Base-by-base conservation (phyloP, 164 flowering plant genomes). In the Macadamia tetraphylla region DNA sequence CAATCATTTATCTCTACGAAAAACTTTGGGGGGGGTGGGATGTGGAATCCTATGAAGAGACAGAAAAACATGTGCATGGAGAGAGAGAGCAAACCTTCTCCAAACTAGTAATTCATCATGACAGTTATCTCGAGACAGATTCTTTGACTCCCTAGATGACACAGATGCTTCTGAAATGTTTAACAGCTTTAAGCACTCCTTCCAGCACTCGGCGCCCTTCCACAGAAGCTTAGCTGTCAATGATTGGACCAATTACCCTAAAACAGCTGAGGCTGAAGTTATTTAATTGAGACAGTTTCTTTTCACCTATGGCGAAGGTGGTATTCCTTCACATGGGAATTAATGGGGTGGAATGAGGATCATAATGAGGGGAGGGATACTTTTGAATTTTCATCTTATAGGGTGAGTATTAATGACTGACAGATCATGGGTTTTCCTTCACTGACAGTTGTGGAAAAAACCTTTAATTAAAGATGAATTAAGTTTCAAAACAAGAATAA, bases 181-280 rank as follows among this genome's bases (percentile, higher is more conserved):
- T 74, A 92, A 60, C 74, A 94, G 82, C 64, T 83, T 79, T 60
- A 88, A 74, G 78, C 85, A 82, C 75, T 92, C 97, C 68, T 69
- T 76, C 99, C 99, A 95, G 73, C 89, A 90, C 58, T 92, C 88
- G 6, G 83, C 85, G 40, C 89, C 97, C 65, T 64, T 77, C 97
- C 95, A 90, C 29, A 92, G 88, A 79, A 81, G 98, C 77, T 95
- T 95, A 44, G 79, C 99, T 94, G 88, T 74, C 43, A 74, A 60
- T 60, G 65, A 18, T 31, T n/a, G 53, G 60, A 64, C 57, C 53
- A 29, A 55, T 72, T 48, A 70, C 64, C 61, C 55, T 43, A 65
- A 60, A 51, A 46, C 67, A 65, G 67, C 49, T 58, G 35, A 69
- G 60, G 48, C 59, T 56, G 53, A 59, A 53, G 31, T 17, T 40